A percentile compares a stretch with the other conserved stretches of the same genome.
phyloP scores from a whole-genome alignment of 306 rosid species.

The Begonia loranthoides region DNA sequence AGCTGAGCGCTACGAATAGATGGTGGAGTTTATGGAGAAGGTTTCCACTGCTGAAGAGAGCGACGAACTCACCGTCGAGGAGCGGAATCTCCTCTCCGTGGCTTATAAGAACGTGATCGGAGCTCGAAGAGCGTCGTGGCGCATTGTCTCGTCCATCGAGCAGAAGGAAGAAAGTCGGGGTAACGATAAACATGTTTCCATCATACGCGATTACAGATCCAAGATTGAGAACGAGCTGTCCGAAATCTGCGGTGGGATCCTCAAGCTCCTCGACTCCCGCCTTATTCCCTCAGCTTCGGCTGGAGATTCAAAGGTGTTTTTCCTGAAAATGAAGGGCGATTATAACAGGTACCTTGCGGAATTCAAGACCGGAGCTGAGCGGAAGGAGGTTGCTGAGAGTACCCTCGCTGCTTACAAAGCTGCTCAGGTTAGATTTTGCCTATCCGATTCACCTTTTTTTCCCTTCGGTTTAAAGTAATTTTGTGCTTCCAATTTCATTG shows the following conservation, averaged over 20 bases:
- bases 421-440: constrained; percentile 55
- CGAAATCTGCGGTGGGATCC: constrained; percentile 86
- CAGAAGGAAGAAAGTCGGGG: constrained; percentile 99
- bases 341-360: constrained; percentile 95
- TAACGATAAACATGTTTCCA: constrained; percentile 78
- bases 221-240: constrained; percentile 94
- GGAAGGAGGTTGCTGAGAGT: constrained; percentile 98
- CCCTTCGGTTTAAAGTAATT: background rate
- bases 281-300: constrained; percentile 77
- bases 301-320: constrained; percentile 95
- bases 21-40: constrained; percentile 99
- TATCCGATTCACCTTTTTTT: background rate
- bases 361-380: constrained; percentile 93
- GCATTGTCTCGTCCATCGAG: constrained; percentile 93
- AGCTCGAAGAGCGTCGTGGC: constrained; percentile 88
- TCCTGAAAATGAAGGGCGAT: constrained; percentile 97
- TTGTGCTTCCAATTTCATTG: background rate
- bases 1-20: constrained; percentile 97
- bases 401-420: constrained; percentile 91
- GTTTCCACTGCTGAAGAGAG: constrained; percentile 71
- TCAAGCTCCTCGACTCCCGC: constrained; percentile 85
- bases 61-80: constrained; percentile 92
- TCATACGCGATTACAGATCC: constrained; percentile 91
- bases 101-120: constrained; percentile 97
- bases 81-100: constrained; percentile 87